Percentiles rank a stretch among this genome's conserved stretches.
Conservation (phyloP, 2,329 filamentous ascomycete genomes). For the Chlorencoelia australis region DNA sequence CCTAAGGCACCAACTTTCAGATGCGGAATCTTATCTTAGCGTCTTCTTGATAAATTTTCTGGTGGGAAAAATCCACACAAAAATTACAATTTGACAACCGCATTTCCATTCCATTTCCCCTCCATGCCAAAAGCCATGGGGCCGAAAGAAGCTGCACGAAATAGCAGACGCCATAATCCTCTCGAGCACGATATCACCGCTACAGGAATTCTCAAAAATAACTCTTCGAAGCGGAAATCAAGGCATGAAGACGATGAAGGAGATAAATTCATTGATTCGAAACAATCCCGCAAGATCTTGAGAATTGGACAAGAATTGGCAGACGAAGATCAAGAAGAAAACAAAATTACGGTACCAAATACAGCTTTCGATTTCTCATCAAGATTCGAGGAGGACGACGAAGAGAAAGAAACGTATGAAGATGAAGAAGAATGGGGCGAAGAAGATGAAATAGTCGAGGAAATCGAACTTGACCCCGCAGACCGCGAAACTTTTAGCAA, state of each 20-base stretch:
- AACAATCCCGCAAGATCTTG: slow-evolving; percentile 79
- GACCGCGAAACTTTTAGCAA: slow-evolving; percentile 87
- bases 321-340: slow-evolving; percentile 61
- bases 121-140: slow-evolving; percentile 72
- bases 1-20: neutral
- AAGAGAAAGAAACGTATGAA: slow-evolving; percentile 39
- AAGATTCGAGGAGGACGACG: slow-evolving; percentile 50
- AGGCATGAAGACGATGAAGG: slow-evolving; percentile 49
- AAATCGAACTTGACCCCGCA: slow-evolving; percentile 75
- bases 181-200: slow-evolving; percentile 79
- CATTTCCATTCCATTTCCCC: slow-evolving; percentile 10
- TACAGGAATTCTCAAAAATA: slow-evolving; percentile 59
- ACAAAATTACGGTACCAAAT: slow-evolving; percentile 37
- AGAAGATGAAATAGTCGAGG: slow-evolving; percentile 62
- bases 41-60: too few species aligned
- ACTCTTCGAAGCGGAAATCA: slow-evolving; percentile 60
- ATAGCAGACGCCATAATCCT: slow-evolving; percentile 71
- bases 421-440: slow-evolving; percentile 63
- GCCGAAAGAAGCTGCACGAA: slow-evolving; percentile 43
- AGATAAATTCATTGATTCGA: slow-evolving; percentile 73
- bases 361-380: slow-evolving; percentile 72
- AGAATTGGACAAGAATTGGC: slow-evolving; percentile 80
- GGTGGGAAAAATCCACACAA: neutral
- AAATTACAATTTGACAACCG: neutral
- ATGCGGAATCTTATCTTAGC: slow-evolving; percentile 9